Base-by-base conservation (phyloP, 345 rosid genomes). In the Eucalyptus leucophloia region DNA sequence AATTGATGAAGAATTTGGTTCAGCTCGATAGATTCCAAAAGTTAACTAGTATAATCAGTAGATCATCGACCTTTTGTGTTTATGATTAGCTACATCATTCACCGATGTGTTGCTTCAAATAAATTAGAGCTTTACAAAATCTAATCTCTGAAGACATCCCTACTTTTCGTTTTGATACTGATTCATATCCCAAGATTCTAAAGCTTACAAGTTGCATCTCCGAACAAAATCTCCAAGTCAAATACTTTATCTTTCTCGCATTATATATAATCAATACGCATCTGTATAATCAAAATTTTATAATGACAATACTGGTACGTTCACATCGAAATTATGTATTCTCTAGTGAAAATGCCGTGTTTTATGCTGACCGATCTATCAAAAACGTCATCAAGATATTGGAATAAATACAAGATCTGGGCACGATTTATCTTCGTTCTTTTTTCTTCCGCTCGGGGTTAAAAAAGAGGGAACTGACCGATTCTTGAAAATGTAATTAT, bases 101-200 rank as follows among this genome's bases (percentile, higher is more conserved):
- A 28, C 4, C 16, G 4, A 28, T 28, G 15, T 1, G 16, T 60
- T 60, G 8, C 17, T 60, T 60, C 32, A 60, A 3, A 60, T 11
- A 60, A 28, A 26, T 12, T 26, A 69, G 9, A 69, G 28, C 15
- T 77, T 77, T 37, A 9, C 16, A 0, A 37, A 77, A 77, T 17
- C 45, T 10, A 11, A 40, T 37, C 42, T 40, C 3, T 0, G 0
- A 77, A 40, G 7, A 3, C 30, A 37, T 12, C 5, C 12, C 30
- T 26, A 37, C 47, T 11, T 37, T 77, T 11, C 30, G 4, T 77
- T 11, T 6, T 12, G 13, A 37, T 37, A 37, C 4, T 13, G 42
- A 72, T 19, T 19, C 14, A 4, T 21, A 21, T 37, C 26, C 47
- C 12, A 21, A 37, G 15, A 19, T 72, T 72, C 23, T 4, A 19